Percentiles rank a stretch among this genome's conserved stretches.
phyloP scores from a whole-genome alignment of 208 protist genomes.

The Trypanosoma brucei region DNA sequence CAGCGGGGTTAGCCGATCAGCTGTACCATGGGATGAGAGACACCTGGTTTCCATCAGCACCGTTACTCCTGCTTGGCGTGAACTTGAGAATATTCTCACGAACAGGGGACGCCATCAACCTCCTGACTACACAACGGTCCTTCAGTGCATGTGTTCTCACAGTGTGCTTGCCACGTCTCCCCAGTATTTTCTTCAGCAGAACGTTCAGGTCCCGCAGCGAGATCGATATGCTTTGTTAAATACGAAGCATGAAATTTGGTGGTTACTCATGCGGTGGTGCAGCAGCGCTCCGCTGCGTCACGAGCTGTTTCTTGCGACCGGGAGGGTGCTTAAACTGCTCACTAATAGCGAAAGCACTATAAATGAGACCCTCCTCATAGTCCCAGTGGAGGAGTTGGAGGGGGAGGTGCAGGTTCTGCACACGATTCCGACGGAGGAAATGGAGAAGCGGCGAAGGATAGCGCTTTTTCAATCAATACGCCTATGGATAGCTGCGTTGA shows the following conservation, averaged over 20 bases:
- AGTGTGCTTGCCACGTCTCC: no score
- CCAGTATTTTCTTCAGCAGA: neutral
- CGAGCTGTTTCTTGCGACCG: slow-evolving; percentile 29
- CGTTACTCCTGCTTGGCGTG: slow-evolving; percentile 6
- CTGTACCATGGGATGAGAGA: slow-evolving; percentile 11
- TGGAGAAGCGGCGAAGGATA: slow-evolving; percentile 1
- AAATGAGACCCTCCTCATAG: slow-evolving; percentile 7
- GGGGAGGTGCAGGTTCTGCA: slow-evolving; percentile 1
- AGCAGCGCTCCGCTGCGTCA: slow-evolving; percentile 24
- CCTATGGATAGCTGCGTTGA: slow-evolving; percentile 17
- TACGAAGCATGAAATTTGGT: slow-evolving; percentile 4
- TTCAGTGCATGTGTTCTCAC: slow-evolving; percentile 8
- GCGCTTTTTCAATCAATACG: slow-evolving; percentile 17
- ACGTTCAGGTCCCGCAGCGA: neutral
- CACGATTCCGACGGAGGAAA: slow-evolving; percentile 1
- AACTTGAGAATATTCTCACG: slow-evolving; percentile 12
- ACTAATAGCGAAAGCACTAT: neutral
- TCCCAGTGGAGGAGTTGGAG: slow-evolving; percentile 27
- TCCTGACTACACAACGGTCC: slow-evolving; percentile 11
- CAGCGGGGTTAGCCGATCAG: neutral
- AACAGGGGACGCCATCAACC: neutral
- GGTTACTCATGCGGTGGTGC: slow-evolving; percentile 47
- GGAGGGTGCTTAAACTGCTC: slow-evolving; percentile 18
- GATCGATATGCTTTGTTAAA: neutral
- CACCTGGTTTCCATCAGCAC: slow-evolving; percentile 23